A percentile compares a stretch with the other conserved stretches of the same genome.
phyloP scores from a whole-genome alignment of 768 basidiomycete genomes.

The Suillus variegatus region DNA sequence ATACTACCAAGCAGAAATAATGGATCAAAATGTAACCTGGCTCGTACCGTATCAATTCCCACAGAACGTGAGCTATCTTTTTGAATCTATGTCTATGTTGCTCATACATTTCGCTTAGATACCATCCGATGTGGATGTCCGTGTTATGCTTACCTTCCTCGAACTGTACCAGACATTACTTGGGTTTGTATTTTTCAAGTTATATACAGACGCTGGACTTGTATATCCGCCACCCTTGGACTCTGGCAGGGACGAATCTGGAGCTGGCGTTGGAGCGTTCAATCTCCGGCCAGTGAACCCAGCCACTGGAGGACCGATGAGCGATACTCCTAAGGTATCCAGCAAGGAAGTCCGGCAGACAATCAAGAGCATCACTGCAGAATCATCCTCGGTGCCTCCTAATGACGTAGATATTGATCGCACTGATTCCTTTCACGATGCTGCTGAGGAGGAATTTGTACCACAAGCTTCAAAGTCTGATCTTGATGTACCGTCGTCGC shows the following conservation, averaged over 20 bases:
- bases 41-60: slow-evolving; percentile 97
- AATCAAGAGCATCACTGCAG: slow-evolving; percentile 45
- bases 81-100: slow-evolving; percentile 2
- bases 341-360: slow-evolving; percentile 55
- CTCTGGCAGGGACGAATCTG: slow-evolving; percentile 74
- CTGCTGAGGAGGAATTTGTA: slow-evolving; percentile 67
- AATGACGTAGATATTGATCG: slow-evolving; percentile 41
- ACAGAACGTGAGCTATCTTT: slow-evolving; percentile 65
- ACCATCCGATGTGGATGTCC: slow-evolving; percentile 93
- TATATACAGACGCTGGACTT: slow-evolving; percentile 92
- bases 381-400: slow-evolving; percentile 24
- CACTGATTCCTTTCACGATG: slow-evolving; percentile 30
- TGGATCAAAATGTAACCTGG: slow-evolving; percentile 94
- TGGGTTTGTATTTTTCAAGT: slow-evolving; percentile 95
- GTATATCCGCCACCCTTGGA: slow-evolving; percentile 96
- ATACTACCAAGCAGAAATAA: slow-evolving; percentile 95
- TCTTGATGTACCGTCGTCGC: slow-evolving; percentile 42
- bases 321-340: slow-evolving; percentile 40
- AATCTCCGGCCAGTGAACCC: slow-evolving; percentile 57
- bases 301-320: slow-evolving; percentile 22
- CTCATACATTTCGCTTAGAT: slow-evolving; percentile 51
- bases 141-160: slow-evolving; percentile 97
- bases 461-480: slow-evolving; percentile 55
- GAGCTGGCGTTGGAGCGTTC: slow-evolving; percentile 89
- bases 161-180: slow-evolving; percentile 97